Conservation (phyloP, 2,329 filamentous ascomycete species). For the Colletotrichum sp. region DNA sequence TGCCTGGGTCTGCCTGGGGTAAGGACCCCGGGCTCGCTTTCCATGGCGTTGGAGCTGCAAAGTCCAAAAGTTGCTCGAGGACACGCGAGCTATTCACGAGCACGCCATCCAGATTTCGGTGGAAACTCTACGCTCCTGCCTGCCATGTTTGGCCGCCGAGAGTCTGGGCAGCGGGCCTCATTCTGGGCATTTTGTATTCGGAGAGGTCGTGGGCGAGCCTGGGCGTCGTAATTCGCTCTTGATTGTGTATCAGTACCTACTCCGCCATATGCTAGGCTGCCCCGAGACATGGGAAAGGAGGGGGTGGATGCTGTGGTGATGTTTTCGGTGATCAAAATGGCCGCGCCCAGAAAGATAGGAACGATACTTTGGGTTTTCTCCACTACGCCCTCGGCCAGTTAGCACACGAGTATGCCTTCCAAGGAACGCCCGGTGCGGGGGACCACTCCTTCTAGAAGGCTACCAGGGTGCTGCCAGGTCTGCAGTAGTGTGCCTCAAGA, state of each 20-base stretch:
- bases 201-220: neutral
- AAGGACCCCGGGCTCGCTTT: neutral
- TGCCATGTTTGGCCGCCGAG: constrained; percentile 17
- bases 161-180: constrained; percentile 20
- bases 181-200: neutral
- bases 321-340: constrained; percentile 5
- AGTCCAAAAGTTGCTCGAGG: neutral
- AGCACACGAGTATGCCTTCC: neutral
- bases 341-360: constrained; percentile 3
- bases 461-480: neutral
- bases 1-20: neutral
- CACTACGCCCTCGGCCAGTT: neutral
- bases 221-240: neutral
- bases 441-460: constrained; percentile 17
- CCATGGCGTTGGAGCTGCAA: constrained; percentile 2
- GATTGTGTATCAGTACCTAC: neutral
- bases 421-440: constrained; percentile 7
- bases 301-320: neutral
- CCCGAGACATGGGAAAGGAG: constrained; percentile 8
- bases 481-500: neutral
- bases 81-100: constrained; percentile 11
- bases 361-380: neutral
- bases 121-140: constrained; percentile 1
- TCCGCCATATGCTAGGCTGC: neutral
- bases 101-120: constrained; percentile 15